Evolutionary conservation across 164 flowering plant genomes (phyloP), one percentile per base, ranked within the genome.

Genomic region (Sedum album): DNA sequence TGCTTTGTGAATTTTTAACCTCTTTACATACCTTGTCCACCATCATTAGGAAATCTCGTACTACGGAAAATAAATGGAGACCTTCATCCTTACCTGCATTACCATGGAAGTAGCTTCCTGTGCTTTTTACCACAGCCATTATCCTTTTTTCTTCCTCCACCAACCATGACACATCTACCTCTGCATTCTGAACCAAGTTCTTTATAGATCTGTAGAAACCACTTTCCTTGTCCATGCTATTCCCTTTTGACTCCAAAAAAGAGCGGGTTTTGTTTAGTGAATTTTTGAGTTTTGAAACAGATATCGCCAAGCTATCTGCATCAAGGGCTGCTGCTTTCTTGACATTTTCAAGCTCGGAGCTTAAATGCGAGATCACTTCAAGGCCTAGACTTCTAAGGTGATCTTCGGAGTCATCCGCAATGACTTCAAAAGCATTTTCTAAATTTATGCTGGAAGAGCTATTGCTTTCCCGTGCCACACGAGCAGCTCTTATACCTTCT

Each of bases 21-120:
- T 90, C n/a, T n/a, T n/a, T n/a, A n/a, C n/a, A n/a, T n/a, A n/a
- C n/a, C n/a, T n/a, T n/a, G n/a, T n/a, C n/a, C n/a, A n/a, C n/a
- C n/a, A n/a, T n/a, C n/a, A n/a, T n/a, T n/a, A n/a, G n/a, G n/a
- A n/a, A n/a, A n/a, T n/a, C n/a, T n/a, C n/a, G n/a, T n/a, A n/a
- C n/a, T n/a, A n/a, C n/a, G n/a, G n/a, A n/a, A n/a, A n/a, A n/a
- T n/a, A n/a, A n/a, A n/a, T n/a, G n/a, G n/a, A n/a, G n/a, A n/a
- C n/a, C n/a, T n/a, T n/a, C n/a, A n/a, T n/a, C n/a, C n/a, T n/a
- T n/a, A n/a, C n/a, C n/a, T n/a, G n/a, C n/a, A n/a, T n/a, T n/a
- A n/a, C 98, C 98, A 75, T 93, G 98, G 79, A 90, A 93, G 71
- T 93, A 93, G 73, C 88, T 92, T 2, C 84, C 90, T 1, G 97